Percentiles rank a stretch among this genome's conserved stretches.
phyloP scores from a whole-genome alignment of 805 yeast species.

The Yamadazyma nakazawae region DNA sequence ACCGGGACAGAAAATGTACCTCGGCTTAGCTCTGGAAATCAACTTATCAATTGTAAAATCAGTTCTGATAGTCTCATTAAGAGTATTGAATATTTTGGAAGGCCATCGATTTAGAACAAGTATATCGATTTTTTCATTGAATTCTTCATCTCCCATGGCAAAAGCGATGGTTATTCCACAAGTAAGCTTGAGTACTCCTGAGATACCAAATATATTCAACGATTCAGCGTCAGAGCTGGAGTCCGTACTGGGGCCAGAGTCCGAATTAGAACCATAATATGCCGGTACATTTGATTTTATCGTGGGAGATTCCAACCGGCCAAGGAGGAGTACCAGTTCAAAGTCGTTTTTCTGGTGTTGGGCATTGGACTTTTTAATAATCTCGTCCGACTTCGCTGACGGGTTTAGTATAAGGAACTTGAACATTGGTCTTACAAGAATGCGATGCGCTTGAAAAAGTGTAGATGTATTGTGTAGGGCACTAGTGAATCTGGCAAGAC shows the following conservation, averaged over 20 bases:
- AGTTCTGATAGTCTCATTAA: neutral
- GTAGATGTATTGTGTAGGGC: neutral
- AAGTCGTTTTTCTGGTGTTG: conserved; percentile 61
- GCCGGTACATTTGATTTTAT: neutral
- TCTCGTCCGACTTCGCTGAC: conserved; percentile 39
- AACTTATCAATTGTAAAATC: conserved; percentile 40
- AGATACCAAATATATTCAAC: conserved; percentile 16
- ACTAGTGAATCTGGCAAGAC: neutral
- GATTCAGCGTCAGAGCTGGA: conserved; percentile 12
- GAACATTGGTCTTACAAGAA: conserved; percentile 10
- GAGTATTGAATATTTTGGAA: conserved; percentile 1
- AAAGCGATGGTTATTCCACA: conserved; percentile 50
- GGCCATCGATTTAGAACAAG: conserved; percentile 59
- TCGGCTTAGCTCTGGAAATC: conserved; percentile 48
- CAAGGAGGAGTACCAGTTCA: conserved; percentile 51
- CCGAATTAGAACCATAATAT: neutral
- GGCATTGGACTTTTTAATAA: conserved; percentile 43
- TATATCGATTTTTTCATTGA: conserved; percentile 41
- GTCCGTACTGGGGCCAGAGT: conserved; percentile 2
- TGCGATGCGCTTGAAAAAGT: conserved; percentile 1
- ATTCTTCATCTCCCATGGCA: conserved; percentile 24
- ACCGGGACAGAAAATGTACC: conserved; percentile 66
- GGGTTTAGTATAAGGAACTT: conserved; percentile 49
- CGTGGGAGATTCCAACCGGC: conserved; percentile 28
- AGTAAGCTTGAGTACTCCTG: conserved; percentile 35